These are phyloP conservation scores for Phaseolus coccineus DNA, from an alignment of 331 rosid species.

Conservation along the genomic window DNA sequence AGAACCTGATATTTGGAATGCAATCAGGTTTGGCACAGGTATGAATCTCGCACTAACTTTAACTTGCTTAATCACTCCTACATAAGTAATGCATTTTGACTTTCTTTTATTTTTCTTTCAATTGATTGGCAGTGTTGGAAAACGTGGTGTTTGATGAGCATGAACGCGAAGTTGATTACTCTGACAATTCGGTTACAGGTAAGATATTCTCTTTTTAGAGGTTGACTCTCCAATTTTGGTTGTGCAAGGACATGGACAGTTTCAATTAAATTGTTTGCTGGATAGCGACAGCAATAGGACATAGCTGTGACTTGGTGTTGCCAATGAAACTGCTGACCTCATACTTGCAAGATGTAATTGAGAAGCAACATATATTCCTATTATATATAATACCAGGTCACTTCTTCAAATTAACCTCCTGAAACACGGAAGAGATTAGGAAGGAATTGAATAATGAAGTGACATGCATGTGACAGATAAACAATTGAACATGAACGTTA, in stretches of 20 bases:
- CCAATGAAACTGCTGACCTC: conserved; percentile 32
- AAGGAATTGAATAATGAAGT: conserved; percentile 31
- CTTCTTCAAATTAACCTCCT: conserved; percentile 9
- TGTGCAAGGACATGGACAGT: conserved; percentile 31
- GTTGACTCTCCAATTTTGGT: conserved; percentile 30
- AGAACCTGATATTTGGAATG: conserved; percentile 96
- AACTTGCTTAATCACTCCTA: background rate
- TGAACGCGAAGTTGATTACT: conserved; percentile 78
- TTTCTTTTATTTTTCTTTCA: background rate
- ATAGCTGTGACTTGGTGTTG: conserved; percentile 36
- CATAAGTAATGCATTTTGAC: background rate
- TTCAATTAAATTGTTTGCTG: conserved; percentile 32
- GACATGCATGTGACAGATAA: conserved; percentile 52
- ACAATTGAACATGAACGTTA: conserved; percentile 30
- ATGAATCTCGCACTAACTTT: conserved; percentile 29
- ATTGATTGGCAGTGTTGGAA: conserved; percentile 67
- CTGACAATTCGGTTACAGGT: conserved; percentile 95
- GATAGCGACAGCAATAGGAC: background rate
- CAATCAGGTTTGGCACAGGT: conserved; percentile 97
- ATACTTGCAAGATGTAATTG: conserved; percentile 16
- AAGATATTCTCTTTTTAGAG: conserved; percentile 22
- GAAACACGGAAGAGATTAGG: conserved; percentile 32
- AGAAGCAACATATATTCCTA: conserved; percentile 26
- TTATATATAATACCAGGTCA: conserved; percentile 13
- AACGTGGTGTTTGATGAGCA: conserved; percentile 94